Evolutionary conservation across 2,329 filamentous ascomycete species (phyloP).

Genomic region (Dactylellina parvicollis): DNA sequence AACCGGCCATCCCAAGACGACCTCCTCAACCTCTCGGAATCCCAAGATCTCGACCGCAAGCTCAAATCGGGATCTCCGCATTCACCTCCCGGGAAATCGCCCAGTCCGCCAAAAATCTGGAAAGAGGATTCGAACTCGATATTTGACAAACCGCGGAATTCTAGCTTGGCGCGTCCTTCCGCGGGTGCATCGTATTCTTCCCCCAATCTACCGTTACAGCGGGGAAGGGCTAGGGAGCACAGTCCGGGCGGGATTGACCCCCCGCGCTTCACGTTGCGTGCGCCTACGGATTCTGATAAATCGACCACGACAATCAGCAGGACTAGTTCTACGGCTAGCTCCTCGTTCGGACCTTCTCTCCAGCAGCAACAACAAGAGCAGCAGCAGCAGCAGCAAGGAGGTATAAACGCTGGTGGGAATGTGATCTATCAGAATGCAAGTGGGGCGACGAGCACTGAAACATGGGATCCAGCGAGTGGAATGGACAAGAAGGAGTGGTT

Average conservation of each 20-base stretch:
- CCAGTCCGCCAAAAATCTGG: constrained; percentile 49
- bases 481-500: constrained; percentile 76
- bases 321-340: constrained; percentile 32
- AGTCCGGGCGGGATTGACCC: constrained; percentile 9
- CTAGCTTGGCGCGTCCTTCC: constrained; percentile 11
- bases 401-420: too few species aligned
- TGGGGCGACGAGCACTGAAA: constrained; percentile 51
- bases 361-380: constrained; percentile 7
- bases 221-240: background rate
- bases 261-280: constrained; percentile 41
- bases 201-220: constrained; percentile 26
- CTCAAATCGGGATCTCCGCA: constrained; percentile 23
- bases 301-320: constrained; percentile 58
- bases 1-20: constrained; percentile 6
- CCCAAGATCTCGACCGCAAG: constrained; percentile 10
- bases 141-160: constrained; percentile 39
- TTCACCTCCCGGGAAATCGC: constrained; percentile 42
- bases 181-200: constrained; percentile 23
- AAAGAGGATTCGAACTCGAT: constrained; percentile 41
- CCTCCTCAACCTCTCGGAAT: constrained; percentile 24
- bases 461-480: constrained; percentile 55
- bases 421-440: constrained; percentile 54
- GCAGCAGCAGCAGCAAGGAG: constrained; percentile 33
- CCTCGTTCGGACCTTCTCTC: constrained; percentile 51
- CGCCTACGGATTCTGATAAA: constrained; percentile 55